Evolutionary conservation across 2,329 filamentous ascomycete genomes (phyloP).

Genomic region (Aspergillus transmontanensis): DNA sequence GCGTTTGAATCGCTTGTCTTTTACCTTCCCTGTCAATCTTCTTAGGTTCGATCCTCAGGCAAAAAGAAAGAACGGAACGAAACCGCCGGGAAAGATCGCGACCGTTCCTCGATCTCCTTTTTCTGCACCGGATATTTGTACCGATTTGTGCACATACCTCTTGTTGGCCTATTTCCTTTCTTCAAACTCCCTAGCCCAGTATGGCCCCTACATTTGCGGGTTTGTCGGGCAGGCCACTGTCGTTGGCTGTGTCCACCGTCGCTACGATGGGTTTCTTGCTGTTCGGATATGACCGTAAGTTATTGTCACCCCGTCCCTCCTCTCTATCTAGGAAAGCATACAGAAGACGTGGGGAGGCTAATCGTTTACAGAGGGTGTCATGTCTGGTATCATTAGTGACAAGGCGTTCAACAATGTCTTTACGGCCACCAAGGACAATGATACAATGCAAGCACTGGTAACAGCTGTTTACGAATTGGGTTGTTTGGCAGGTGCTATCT

Average conservation of each 20-base stretch:
- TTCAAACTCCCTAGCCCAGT: constrained; percentile 8
- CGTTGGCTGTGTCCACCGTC: constrained; percentile 61
- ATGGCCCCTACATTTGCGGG: constrained; percentile 62
- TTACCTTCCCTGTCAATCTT: constrained; percentile 16
- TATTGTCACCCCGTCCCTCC: not conserved
- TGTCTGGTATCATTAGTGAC: constrained; percentile 43
- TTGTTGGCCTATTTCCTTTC: constrained; percentile 1
- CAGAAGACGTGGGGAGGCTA: not conserved
- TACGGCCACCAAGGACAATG: constrained; percentile 38
- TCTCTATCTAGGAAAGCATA: not conserved
- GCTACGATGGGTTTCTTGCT: constrained; percentile 65
- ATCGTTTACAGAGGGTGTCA: constrained; percentile 36
- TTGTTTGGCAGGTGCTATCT: constrained; percentile 42
- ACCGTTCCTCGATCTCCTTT: not conserved
- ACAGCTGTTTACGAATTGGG: constrained; percentile 38
- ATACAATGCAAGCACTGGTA: constrained; percentile 40
- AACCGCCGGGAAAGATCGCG: not conserved
- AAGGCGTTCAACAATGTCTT: constrained; percentile 36
- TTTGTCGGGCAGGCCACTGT: constrained; percentile 60
- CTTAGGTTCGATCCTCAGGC: constrained; percentile 1
- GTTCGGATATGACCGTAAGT: constrained; percentile 60
- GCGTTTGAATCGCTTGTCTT: constrained; percentile 18
- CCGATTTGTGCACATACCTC: constrained; percentile 1
- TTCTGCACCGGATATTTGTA: not conserved
- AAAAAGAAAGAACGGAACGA: not conserved